Evolutionary conservation across 225 moss, liverwort and hornwort species (phyloP).

Genomic region (Pseudoscleropodium purum): DNA sequence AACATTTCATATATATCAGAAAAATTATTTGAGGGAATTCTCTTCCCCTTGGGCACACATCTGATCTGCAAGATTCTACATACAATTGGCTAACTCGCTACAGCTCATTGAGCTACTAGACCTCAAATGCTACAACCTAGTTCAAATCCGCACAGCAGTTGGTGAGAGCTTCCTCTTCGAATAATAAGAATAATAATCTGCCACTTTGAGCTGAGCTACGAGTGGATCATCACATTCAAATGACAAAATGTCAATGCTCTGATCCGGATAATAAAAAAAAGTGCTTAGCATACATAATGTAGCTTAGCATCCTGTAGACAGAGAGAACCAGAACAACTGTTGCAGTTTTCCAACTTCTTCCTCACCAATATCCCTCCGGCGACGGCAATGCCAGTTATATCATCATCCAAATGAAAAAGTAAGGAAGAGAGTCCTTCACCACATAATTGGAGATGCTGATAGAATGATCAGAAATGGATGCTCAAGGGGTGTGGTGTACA

Average conservation of each 20-base stretch:
- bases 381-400: not conserved
- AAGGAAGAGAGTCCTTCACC: not conserved
- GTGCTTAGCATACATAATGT: not conserved
- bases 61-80: not conserved
- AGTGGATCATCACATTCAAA: not conserved
- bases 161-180: not conserved
- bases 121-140: not conserved
- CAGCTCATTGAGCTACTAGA: not conserved
- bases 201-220: not conserved
- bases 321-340: not conserved
- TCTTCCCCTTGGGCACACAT: not conserved
- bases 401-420: not conserved
- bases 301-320: not conserved
- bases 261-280: not conserved
- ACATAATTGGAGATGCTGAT: not conserved
- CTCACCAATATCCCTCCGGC: not conserved
- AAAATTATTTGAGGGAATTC: not conserved
- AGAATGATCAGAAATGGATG: not conserved
- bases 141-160: not conserved
- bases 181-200: not conserved
- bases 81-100: not conserved
- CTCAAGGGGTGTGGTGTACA: slow-evolving; percentile 10
- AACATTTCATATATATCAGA: not conserved
- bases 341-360: not conserved
- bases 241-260: not conserved